phyloP scores from a whole-genome alignment of 2,329 filamentous ascomycete genomes.

The Sclerotiophoma versabilis region DNA sequence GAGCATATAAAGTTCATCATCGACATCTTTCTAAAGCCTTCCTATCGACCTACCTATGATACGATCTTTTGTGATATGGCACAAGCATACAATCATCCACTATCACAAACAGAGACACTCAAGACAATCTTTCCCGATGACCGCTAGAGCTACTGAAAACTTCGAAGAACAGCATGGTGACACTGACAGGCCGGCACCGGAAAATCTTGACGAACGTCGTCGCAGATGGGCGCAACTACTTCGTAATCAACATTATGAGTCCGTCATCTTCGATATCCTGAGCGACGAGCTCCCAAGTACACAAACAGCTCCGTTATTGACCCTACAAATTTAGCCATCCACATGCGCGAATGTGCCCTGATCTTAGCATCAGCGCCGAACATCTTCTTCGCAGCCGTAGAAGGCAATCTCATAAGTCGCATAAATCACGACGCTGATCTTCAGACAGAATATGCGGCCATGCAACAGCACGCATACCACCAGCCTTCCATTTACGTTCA shows the following conservation, averaged over 20 bases:
- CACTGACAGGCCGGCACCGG: background rate
- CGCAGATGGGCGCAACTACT: conserved; percentile 28
- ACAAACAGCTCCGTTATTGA: conserved; percentile 21
- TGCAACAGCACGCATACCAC: conserved; percentile 27
- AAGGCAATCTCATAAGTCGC: conserved; percentile 30
- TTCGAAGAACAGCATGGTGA: background rate
- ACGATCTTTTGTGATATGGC: no score
- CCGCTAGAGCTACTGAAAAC: background rate
- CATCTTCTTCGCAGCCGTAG: conserved; percentile 33
- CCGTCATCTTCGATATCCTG: conserved; percentile 35
- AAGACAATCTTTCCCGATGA: background rate
- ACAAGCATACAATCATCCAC: no score
- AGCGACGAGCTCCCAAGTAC: conserved; percentile 34
- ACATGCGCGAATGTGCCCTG: conserved; percentile 33
- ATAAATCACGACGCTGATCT: conserved; percentile 22
- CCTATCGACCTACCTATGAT: no score
- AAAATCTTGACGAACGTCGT: conserved; percentile 22
- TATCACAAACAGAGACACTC: no score
- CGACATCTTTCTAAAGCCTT: no score
- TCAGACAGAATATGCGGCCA: conserved; percentile 25
- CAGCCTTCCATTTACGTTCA: conserved; percentile 43
- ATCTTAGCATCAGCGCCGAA: conserved; percentile 38
- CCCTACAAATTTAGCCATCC: conserved; percentile 13
- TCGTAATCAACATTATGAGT: conserved; percentile 24
- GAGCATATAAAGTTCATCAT: no score